A percentile compares a stretch with the other conserved stretches of the same genome.
These are phyloP conservation scores for Eucalyptus paniculata DNA, from an alignment of 345 rosid genomes.

Conservation along the genomic window DNA sequence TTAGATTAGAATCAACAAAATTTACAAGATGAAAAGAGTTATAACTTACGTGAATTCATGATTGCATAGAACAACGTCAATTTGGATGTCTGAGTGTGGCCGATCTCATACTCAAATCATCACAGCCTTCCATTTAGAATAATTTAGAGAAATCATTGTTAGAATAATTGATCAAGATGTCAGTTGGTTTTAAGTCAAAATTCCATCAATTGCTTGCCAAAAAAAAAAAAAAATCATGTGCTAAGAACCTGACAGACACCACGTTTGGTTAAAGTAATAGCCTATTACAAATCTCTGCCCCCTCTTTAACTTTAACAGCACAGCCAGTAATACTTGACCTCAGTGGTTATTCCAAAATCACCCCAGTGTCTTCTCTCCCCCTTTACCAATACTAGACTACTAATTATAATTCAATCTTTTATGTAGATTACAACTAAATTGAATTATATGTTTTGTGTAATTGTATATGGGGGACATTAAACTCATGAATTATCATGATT, in stretches of 20 bases:
- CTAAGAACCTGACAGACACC: background rate
- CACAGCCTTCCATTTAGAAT: background rate
- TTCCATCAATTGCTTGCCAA: background rate
- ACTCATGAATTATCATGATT: background rate
- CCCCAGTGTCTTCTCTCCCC: background rate
- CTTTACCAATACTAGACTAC: background rate
- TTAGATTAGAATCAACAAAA: background rate
- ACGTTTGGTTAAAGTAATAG: background rate
- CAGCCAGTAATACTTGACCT: too few relatives aligned
- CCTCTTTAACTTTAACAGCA: too few relatives aligned
- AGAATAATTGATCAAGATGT: background rate
- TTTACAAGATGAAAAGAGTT: background rate
- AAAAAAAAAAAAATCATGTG: background rate
- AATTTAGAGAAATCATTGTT: background rate
- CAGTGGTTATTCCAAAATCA: background rate
- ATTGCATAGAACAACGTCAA: background rate
- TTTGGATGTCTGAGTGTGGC: rapidly evolving
- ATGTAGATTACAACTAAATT: background rate
- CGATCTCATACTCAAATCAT: background rate
- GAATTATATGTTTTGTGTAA: background rate
- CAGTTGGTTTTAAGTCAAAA: background rate
- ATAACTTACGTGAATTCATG: background rate
- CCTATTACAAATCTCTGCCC: background rate
- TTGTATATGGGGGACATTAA: background rate
- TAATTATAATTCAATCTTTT: background rate